Base-by-base conservation (phyloP, 2,329 filamentous ascomycete genomes). In the Aspergillus pseudotamarii region DNA sequence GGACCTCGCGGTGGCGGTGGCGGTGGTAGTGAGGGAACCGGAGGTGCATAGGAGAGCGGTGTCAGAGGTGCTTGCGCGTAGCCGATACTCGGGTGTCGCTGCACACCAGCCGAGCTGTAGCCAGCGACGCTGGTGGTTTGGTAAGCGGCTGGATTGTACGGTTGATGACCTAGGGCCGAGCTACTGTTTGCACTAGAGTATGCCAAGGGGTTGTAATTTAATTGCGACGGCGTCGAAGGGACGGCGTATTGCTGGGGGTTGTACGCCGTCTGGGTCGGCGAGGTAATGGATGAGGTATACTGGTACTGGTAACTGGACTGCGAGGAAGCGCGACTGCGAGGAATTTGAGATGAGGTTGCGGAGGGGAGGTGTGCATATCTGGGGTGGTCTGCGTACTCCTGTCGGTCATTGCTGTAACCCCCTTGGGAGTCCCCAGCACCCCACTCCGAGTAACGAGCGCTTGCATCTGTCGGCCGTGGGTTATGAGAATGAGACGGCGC, bases 201-300 rank as follows among this genome's bases (percentile, higher is more conserved):
- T 43, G 84, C 81, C 74, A 90, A 86, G 1, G 92, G 91, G 72
- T 94, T 94, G 78, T 94, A 94, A 50, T 85, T 84, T 75, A 79
- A 79, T 58, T 81, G 80, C 55, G 82, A 79, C 61, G 81, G 80
- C 28, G 79, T 74, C 41, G 79, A 75, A 14, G 80, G 77, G 32
- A 82, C 76, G 53, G 80, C 82, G 75, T 87, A 90, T 70, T 86
- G 81, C 71, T 88, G 86, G 16, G 88, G 88, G 68, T 90, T 89
- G 77, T 90, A 90, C 50, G 83, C 69, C 21, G 76, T 80, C 70
- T 78, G 84, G 73, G 76, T 79, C 72, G 78, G 83, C 76, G 73
- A 77, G 69, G 69, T 57, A 19, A 64, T 61, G 12, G 72, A 67
- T 21, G 70, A 68, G 58, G 60, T 61, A 55, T 74, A 74, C 54